Conservation (phyloP, 495 filamentous ascomycete species). For the Tuber microsphaerosporum region DNA sequence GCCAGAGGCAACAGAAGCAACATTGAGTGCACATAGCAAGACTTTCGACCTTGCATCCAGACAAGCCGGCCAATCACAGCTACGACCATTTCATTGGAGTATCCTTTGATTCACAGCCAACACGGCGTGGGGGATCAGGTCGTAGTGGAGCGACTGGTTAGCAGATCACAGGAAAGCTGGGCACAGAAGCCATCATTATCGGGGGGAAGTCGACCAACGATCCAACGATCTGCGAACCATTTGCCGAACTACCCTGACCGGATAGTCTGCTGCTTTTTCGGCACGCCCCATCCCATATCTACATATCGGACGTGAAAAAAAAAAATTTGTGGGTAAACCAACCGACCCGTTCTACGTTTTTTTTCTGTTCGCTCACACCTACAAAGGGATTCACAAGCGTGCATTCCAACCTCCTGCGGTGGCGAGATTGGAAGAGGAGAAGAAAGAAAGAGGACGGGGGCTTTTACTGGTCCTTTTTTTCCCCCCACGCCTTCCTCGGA, state of each 20-base stretch:
- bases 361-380: constrained; percentile 19
- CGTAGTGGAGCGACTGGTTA: not conserved
- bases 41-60: not conserved
- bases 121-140: constrained; percentile 10
- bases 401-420: not conserved
- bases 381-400: not conserved
- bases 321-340: constrained; percentile 23
- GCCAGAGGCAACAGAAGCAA: not conserved
- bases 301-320: constrained; percentile 14
- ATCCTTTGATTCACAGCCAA: constrained; percentile 9
- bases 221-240: constrained; percentile 24
- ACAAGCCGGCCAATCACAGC: constrained; percentile 16
- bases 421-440: not conserved
- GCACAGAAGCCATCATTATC: constrained; percentile 15
- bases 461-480: constrained; percentile 10
- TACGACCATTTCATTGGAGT: constrained; percentile 16
- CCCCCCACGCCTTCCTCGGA: constrained; percentile 5
- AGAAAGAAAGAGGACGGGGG: not conserved
- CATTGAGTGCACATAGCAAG: not conserved
- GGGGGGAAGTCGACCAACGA: constrained; percentile 27
- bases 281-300: constrained; percentile 22
- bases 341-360: constrained; percentile 28
- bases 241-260: constrained; percentile 33
- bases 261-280: constrained; percentile 24
- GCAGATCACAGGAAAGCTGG: constrained; percentile 1